Evolutionary conservation across 495 filamentous ascomycete genomes (phyloP).

Genomic region (Clavariopsis aquatica): DNA sequence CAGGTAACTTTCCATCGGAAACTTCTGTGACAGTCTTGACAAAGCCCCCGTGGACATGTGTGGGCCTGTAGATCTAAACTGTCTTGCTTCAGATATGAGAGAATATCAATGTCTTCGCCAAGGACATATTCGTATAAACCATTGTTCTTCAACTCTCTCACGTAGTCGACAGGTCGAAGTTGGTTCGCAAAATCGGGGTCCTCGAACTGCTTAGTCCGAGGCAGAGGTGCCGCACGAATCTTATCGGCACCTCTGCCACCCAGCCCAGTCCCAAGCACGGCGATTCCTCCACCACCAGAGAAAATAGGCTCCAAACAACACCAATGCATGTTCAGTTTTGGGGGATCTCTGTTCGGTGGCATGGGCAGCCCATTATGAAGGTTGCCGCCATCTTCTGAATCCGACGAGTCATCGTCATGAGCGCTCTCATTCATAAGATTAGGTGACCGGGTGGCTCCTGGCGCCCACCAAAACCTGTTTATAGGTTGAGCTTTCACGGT

Average conservation of each 20-base stretch:
- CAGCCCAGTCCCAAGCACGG: slow-evolving; percentile 52
- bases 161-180: slow-evolving; percentile 28
- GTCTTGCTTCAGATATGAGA: slow-evolving; percentile 47
- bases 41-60: slow-evolving; percentile 60
- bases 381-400: slow-evolving; percentile 38
- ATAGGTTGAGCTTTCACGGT: neutral
- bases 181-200: slow-evolving; percentile 52
- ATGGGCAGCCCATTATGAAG: slow-evolving; percentile 40
- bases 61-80: slow-evolving; percentile 54
- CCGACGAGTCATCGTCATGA: slow-evolving; percentile 43
- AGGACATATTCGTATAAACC: slow-evolving; percentile 37
- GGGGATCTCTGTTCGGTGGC: slow-evolving; percentile 38
- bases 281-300: slow-evolving; percentile 63
- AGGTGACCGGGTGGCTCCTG: slow-evolving; percentile 54
- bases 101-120: slow-evolving; percentile 38
- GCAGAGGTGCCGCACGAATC: slow-evolving; percentile 60
- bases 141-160: slow-evolving; percentile 37
- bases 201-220: slow-evolving; percentile 56
- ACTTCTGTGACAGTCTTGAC: slow-evolving; percentile 60
- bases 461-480: slow-evolving; percentile 60
- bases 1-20: slow-evolving; percentile 62
- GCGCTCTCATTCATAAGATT: slow-evolving; percentile 57
- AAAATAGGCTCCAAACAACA: slow-evolving; percentile 65
- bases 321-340: slow-evolving; percentile 59
- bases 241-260: slow-evolving; percentile 56